Percentiles rank a stretch among this genome's conserved stretches.
These are phyloP conservation scores for Colletotrichum sidae DNA, from an alignment of 2,329 filamentous ascomycete species.

Conservation along the genomic window DNA sequence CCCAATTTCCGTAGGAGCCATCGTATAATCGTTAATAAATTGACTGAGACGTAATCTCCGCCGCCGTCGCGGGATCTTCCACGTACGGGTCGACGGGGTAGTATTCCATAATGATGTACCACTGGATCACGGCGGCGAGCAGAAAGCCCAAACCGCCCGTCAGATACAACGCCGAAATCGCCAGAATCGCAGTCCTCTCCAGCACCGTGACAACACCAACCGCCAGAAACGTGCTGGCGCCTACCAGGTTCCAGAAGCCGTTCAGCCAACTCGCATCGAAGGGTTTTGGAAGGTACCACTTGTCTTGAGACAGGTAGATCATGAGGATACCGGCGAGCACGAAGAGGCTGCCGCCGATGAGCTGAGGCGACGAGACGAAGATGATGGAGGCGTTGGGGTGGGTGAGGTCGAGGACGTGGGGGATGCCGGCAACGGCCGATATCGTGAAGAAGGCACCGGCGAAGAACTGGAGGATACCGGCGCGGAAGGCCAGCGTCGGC, in stretches of 20 bases:
- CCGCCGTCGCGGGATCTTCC: constrained; percentile 8
- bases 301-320: constrained; percentile 30
- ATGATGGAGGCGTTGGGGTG: constrained; percentile 22
- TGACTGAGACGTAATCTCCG: constrained; percentile 31
- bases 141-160: constrained; percentile 26
- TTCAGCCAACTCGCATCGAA: constrained; percentile 35
- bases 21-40: constrained; percentile 28
- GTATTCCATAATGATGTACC: constrained; percentile 36
- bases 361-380: constrained; percentile 30
- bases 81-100: constrained; percentile 28
- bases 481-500: constrained; percentile 24
- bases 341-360: constrained; percentile 30
- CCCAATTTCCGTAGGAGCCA: not conserved
- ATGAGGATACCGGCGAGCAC: constrained; percentile 25
- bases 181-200: constrained; percentile 8
- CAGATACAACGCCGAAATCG: constrained; percentile 18
- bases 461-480: constrained; percentile 27
- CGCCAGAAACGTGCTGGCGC: constrained; percentile 25
- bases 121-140: constrained; percentile 29
- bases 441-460: constrained; percentile 27
- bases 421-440: constrained; percentile 21
- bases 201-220: constrained; percentile 26
- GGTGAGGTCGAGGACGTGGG: constrained; percentile 30
- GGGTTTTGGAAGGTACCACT: constrained; percentile 21
- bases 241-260: constrained; percentile 33